A percentile compares a stretch with the other conserved stretches of the same genome.
Conservation (phyloP, 2,329 filamentous ascomycete species). For the Sporothrix humicola region DNA sequence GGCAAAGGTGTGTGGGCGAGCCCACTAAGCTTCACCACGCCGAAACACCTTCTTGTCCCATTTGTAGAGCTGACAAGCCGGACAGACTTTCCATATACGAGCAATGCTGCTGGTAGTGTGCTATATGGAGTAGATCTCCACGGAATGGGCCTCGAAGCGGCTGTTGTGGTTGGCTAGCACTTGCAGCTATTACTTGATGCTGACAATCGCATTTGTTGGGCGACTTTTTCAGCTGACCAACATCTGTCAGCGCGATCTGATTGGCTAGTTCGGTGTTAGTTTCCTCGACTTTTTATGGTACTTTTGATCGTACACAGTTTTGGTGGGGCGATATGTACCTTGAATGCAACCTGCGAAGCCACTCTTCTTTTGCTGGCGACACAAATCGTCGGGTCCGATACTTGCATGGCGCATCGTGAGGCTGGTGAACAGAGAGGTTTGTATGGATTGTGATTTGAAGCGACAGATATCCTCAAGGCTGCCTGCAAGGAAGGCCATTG, state of each 20-base stretch:
- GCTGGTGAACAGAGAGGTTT: not conserved
- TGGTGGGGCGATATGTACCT: not conserved
- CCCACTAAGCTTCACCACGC: constrained; percentile 1
- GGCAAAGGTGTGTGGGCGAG: not conserved
- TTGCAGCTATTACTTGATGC: constrained; percentile 32
- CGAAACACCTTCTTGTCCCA: constrained; percentile 18
- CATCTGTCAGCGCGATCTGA: not conserved
- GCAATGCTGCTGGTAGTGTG: not conserved
- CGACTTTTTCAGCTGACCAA: constrained; percentile 21
- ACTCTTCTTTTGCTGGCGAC: not conserved
- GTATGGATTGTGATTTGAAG: not conserved
- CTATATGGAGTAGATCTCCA: not conserved
- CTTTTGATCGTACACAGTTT: not conserved
- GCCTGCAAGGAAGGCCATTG: not conserved
- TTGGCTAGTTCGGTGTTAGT: constrained; percentile 11
- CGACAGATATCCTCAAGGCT: not conserved
- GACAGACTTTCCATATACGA: not conserved
- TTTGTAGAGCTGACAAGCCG: constrained; percentile 28
- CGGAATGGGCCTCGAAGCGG: not conserved
- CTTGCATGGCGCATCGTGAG: not conserved
- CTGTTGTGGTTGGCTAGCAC: not conserved
- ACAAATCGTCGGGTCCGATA: constrained; percentile 6
- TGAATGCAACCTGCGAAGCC: not conserved
- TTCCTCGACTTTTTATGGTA: not conserved
- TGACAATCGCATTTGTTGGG: constrained; percentile 27